These are phyloP conservation scores for Kwoniella dejecticola DNA, from an alignment of 768 basidiomycete species.

Conservation along the genomic window DNA sequence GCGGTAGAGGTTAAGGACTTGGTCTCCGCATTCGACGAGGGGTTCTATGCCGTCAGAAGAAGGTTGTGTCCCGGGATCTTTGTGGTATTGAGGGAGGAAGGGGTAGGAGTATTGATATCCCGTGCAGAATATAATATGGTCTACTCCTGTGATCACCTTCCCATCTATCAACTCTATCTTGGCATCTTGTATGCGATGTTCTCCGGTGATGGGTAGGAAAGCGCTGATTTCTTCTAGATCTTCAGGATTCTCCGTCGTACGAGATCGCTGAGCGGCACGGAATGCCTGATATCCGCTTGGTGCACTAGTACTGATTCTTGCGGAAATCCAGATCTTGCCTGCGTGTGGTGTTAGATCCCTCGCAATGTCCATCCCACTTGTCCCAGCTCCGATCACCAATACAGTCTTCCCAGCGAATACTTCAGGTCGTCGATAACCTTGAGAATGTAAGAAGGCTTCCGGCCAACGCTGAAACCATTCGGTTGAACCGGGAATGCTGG, in stretches of 20 bases:
- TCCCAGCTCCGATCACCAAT: slow-evolving; percentile 59
- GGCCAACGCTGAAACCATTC: slow-evolving; percentile 57
- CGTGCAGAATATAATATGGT: slow-evolving; percentile 12
- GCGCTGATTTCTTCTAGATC: slow-evolving; percentile 56
- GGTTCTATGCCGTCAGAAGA: slow-evolving; percentile 59
- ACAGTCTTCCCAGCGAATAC: slow-evolving; percentile 48
- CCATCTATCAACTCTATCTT: slow-evolving; percentile 22
- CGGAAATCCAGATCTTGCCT: slow-evolving; percentile 56
- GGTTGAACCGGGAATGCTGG: slow-evolving; percentile 54
- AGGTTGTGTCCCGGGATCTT: slow-evolving; percentile 5
- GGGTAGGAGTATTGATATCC: slow-evolving; percentile 55
- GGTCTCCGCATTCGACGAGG: too few relatives aligned
- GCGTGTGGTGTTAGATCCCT: slow-evolving; percentile 51
- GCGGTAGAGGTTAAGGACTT: slow-evolving; percentile 58
- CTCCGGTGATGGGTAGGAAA: slow-evolving; percentile 58
- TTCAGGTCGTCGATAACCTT: slow-evolving; percentile 59
- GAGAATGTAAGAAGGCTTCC: slow-evolving; percentile 56
- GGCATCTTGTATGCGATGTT: too few relatives aligned
- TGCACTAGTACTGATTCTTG: slow-evolving; percentile 38
- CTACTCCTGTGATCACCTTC: neutral
- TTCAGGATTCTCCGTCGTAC: slow-evolving; percentile 57
- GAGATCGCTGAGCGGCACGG: slow-evolving; percentile 54
- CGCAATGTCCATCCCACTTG: slow-evolving; percentile 57
- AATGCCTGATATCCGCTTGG: slow-evolving; percentile 43
- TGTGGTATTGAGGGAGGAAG: slow-evolving; percentile 58